Evolutionary conservation across 257 asterid genomes (phyloP).

Genomic region (Solanum gandarillasii): DNA sequence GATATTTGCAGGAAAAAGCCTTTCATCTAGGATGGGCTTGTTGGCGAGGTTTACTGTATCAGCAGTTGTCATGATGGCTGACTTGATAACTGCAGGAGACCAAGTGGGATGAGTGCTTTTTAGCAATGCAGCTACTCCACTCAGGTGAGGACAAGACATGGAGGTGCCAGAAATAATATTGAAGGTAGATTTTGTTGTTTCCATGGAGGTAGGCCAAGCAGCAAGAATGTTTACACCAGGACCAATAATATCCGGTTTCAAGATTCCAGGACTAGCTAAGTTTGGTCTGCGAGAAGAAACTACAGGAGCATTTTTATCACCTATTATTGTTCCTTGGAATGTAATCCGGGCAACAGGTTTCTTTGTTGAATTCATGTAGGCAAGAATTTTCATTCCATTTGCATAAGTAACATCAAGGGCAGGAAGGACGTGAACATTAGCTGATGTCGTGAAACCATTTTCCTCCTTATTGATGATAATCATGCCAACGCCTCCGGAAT

Average conservation of each 20-base stretch:
- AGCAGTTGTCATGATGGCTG: neutral
- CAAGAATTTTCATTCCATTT: neutral
- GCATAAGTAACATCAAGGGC: slow-evolving; percentile 4
- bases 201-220: slow-evolving; percentile 20
- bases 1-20: neutral
- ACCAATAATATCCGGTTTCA: slow-evolving; percentile 28
- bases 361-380: slow-evolving; percentile 11
- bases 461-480: slow-evolving; percentile 2
- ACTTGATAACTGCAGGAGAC: slow-evolving; percentile 12
- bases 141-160: slow-evolving; percentile 43
- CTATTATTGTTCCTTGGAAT: slow-evolving; percentile 21
- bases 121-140: slow-evolving; percentile 34
- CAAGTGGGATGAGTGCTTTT: slow-evolving; percentile 31
- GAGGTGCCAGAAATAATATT: slow-evolving; percentile 43
- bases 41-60: neutral
- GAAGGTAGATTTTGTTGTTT: slow-evolving; percentile 16
- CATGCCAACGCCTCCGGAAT: slow-evolving; percentile 34
- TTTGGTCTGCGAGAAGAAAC: slow-evolving; percentile 28
- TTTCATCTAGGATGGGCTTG: neutral
- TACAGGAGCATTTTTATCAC: slow-evolving; percentile 5
- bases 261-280: slow-evolving; percentile 8
- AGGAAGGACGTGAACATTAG: slow-evolving; percentile 19
- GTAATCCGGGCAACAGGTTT: slow-evolving; percentile 5
- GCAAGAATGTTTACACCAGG: slow-evolving; percentile 24
- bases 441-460: neutral